Evolutionary conservation across 225 moss, liverwort and hornwort genomes (phyloP).

Genomic region (Rhytidiadelphus loreus): DNA sequence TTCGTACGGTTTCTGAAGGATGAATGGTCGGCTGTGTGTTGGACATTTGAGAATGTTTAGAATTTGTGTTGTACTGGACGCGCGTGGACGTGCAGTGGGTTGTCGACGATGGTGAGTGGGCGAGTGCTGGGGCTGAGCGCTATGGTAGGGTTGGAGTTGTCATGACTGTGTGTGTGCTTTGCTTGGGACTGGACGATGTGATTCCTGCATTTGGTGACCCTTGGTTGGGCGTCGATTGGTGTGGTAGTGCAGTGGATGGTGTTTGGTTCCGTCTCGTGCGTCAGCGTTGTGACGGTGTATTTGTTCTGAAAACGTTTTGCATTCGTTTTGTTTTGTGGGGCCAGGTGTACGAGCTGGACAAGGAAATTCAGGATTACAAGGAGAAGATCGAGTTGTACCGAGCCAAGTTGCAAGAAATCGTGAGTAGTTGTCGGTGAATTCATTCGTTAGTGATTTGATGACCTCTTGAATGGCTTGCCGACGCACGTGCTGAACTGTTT

Average conservation of each 20-base stretch:
- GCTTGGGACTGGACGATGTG: background rate
- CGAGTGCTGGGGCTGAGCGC: background rate
- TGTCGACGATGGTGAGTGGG: background rate
- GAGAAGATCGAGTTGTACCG: constrained; percentile 65
- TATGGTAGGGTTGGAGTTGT: background rate
- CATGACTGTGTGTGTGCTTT: background rate
- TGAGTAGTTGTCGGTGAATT: constrained; percentile 6
- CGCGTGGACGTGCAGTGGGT: background rate
- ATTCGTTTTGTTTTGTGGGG: background rate
- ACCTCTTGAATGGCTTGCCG: background rate
- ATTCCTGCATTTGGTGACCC: background rate
- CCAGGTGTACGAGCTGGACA: constrained; percentile 52
- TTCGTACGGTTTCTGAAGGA: background rate
- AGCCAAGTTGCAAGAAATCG: constrained; percentile 64
- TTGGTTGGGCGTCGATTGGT: background rate
- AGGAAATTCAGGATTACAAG: constrained; percentile 62
- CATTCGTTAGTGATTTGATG: background rate
- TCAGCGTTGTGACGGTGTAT: background rate
- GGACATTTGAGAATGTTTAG: background rate
- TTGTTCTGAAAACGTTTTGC: background rate
- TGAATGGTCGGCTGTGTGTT: background rate
- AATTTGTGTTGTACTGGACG: background rate
- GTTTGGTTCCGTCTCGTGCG: background rate
- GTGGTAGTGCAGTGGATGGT: background rate
- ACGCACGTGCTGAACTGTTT: background rate